phyloP scores from a whole-genome alignment of 176 grass and related monocot genomes.

The Triticum monococcum region DNA sequence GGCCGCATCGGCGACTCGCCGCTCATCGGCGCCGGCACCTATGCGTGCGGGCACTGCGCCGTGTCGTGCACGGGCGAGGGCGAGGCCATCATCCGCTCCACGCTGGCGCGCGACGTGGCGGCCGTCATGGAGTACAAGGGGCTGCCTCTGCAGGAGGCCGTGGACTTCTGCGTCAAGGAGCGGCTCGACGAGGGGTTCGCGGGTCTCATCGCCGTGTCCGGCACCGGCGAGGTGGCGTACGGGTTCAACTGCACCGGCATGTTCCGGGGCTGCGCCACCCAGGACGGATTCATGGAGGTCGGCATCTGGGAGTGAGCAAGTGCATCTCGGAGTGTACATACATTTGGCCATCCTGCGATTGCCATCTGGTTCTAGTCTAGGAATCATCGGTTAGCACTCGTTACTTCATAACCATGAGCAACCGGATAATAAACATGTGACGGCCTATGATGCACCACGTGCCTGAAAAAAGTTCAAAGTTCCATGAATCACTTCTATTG shows the following conservation, averaged over 20 bases:
- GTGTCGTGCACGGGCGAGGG: conserved; percentile 93
- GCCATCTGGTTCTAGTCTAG: background rate
- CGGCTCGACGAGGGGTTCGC: conserved; percentile 72
- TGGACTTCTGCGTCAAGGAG: conserved; percentile 68
- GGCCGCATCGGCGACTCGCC: conserved; percentile 95
- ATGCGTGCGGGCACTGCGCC: conserved; percentile 67
- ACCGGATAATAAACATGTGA: no score
- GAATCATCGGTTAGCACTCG: no score
- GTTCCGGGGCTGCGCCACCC: conserved; percentile 77
- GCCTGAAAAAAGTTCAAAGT: no score
- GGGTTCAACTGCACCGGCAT: conserved; percentile 87
- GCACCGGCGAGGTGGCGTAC: conserved; percentile 58
- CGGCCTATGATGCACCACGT: no score
- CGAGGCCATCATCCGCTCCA: conserved; percentile 89
- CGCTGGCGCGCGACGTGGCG: conserved; percentile 75
- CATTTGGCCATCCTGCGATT: background rate
- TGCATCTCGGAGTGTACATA: background rate
- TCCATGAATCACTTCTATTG: no score
- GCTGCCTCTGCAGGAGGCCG: conserved; percentile 66
- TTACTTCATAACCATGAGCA: no score
- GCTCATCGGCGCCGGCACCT: conserved; percentile 79
- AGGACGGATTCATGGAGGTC: conserved; percentile 90
- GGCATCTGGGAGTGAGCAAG: conserved; percentile 73
- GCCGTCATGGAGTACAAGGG: conserved; percentile 95
- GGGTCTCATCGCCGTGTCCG: conserved; percentile 73